A percentile compares a stretch with the other conserved stretches of the same genome.
These are phyloP conservation scores for Rutidosis leptorrhynchoides DNA, from an alignment of 129 eudicot species.

Conservation along the genomic window DNA sequence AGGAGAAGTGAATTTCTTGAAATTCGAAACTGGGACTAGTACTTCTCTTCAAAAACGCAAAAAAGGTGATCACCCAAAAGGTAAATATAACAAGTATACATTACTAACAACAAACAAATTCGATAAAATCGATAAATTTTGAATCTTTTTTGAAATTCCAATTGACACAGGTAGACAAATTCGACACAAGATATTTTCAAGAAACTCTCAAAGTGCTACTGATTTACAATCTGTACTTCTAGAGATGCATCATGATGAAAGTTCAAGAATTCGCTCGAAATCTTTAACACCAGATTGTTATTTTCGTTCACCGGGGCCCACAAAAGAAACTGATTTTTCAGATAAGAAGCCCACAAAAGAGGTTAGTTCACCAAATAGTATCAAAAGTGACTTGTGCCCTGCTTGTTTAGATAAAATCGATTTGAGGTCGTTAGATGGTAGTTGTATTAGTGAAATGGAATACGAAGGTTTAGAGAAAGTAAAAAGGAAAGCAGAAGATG, in stretches of 20 bases:
- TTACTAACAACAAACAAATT: constrained; percentile 18
- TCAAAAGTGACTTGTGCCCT: constrained; percentile 30
- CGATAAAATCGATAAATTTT: not conserved
- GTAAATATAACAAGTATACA: constrained; percentile 22
- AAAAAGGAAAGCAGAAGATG: constrained; percentile 57
- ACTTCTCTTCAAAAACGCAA: constrained; percentile 22
- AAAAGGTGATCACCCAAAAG: constrained; percentile 16
- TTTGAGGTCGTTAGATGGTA: constrained; percentile 43
- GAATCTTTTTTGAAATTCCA: constrained; percentile 9
- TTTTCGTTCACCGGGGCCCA: constrained; percentile 13
- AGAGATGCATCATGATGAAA: constrained; percentile 26
- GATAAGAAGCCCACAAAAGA: constrained; percentile 28
- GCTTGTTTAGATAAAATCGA: constrained; percentile 36
- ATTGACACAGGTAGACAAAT: constrained; percentile 14
- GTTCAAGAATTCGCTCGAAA: constrained; percentile 23
- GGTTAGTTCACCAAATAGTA: constrained; percentile 12
- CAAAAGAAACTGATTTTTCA: constrained; percentile 7
- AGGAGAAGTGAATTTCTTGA: constrained; percentile 37
- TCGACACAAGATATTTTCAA: constrained; percentile 12
- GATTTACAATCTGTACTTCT: constrained; percentile 26
- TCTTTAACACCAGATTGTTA: constrained; percentile 27
- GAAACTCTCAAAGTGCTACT: constrained; percentile 36
- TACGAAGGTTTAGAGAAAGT: constrained; percentile 44
- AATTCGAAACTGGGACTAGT: constrained; percentile 27
- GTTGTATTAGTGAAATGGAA: constrained; percentile 41